Conservation (phyloP, 495 filamentous ascomycete genomes). For the Penicillium paradoxum region DNA sequence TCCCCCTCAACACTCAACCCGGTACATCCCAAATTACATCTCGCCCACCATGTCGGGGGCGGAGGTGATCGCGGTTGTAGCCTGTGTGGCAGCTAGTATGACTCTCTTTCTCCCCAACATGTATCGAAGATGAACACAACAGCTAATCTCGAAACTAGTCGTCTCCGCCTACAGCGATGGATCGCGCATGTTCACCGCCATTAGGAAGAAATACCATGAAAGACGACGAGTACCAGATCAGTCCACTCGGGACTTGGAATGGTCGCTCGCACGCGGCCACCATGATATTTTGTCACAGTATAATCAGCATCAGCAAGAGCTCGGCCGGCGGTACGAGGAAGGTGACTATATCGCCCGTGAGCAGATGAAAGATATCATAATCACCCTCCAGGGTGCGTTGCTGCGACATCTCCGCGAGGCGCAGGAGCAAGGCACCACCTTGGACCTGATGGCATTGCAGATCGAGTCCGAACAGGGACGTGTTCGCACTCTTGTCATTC, state of each 20-base stretch:
- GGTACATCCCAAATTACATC: neutral
- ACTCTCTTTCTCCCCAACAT: neutral
- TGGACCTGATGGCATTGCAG: conserved; percentile 38
- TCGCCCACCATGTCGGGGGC: conserved; percentile 14
- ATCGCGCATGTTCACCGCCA: conserved; percentile 27
- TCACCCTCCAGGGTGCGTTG: conserved; percentile 39
- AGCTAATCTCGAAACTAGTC: conserved; percentile 9
- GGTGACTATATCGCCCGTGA: conserved; percentile 39
- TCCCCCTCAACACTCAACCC: neutral
- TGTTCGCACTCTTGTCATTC: conserved; percentile 20
- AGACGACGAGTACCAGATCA: conserved; percentile 12
- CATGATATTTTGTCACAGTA: conserved; percentile 27
- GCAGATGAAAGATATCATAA: conserved; percentile 43
- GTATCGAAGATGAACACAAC: neutral
- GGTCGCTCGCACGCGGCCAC: conserved; percentile 28
- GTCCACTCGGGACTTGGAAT: conserved; percentile 27
- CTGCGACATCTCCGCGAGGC: conserved; percentile 39
- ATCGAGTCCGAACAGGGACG: conserved; percentile 24
- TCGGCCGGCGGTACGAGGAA: conserved; percentile 28
- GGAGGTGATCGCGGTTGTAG: conserved; percentile 32
- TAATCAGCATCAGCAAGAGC: conserved; percentile 20
- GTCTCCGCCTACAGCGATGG: conserved; percentile 44
- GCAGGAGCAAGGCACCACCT: conserved; percentile 25
- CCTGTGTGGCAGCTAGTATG: conserved; percentile 33
- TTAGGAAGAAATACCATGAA: conserved; percentile 33